Conservation (phyloP, 139 green algal species). For the Tetraselmis chui region DNA sequence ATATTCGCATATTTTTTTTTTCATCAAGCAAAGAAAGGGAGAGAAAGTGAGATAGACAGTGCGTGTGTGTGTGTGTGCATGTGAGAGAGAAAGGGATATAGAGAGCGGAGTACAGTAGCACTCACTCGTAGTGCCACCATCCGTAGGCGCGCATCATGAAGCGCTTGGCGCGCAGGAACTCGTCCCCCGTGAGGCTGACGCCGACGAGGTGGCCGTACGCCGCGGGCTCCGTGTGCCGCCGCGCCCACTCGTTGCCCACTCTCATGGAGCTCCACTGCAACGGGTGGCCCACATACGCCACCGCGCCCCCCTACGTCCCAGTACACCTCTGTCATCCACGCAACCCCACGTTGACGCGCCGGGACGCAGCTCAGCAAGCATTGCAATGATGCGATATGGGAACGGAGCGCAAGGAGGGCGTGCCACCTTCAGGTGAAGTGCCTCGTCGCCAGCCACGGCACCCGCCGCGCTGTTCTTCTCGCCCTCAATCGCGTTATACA, state of each 20-base stretch:
- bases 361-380: too few species aligned
- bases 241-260: background rate
- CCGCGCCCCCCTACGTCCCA: background rate
- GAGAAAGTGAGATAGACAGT: too few species aligned
- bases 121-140: background rate
- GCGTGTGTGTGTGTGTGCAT: too few species aligned
- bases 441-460: background rate
- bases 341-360: too few species aligned
- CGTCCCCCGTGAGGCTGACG: background rate
- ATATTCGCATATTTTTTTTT: too few species aligned
- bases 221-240: background rate
- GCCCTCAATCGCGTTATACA: background rate
- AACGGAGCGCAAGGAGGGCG: too few species aligned
- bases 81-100: too few species aligned
- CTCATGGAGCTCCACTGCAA: background rate
- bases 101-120: background rate
- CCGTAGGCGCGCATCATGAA: background rate
- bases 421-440: background rate
- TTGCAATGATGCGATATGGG: too few species aligned
- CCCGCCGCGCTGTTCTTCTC: background rate
- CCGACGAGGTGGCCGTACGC: background rate
- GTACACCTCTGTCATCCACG: too few species aligned
- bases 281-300: background rate
- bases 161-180: background rate
- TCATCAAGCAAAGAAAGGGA: too few species aligned